These are phyloP conservation scores for Globisporangium paddicum DNA, from an alignment of 352 stramenopile species.

Conservation along the genomic window DNA sequence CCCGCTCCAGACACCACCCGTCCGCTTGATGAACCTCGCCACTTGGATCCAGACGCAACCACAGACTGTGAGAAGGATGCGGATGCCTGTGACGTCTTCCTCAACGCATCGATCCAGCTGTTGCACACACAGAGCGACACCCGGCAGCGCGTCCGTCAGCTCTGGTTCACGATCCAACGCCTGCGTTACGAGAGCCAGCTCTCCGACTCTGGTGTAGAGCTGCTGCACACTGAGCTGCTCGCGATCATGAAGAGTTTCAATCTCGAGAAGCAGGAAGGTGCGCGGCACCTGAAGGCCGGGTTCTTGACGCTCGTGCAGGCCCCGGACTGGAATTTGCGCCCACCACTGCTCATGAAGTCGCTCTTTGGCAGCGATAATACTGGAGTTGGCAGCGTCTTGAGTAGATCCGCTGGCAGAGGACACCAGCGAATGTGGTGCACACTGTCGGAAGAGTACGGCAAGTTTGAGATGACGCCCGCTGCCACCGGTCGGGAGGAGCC, in stretches of 20 bases:
- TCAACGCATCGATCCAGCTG: slow-evolving; percentile 61
- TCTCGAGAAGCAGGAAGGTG: slow-evolving; percentile 56
- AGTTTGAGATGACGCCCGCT: slow-evolving; percentile 42
- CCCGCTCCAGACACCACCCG: background rate
- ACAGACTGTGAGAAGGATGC: background rate
- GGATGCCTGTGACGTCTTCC: slow-evolving; percentile 30
- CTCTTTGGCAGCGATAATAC: slow-evolving; percentile 22
- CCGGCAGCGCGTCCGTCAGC: slow-evolving; percentile 46
- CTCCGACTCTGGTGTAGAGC: slow-evolving; percentile 26
- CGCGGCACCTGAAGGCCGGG: slow-evolving; percentile 36
- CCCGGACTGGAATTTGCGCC: slow-evolving; percentile 11
- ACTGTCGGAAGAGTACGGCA: slow-evolving; percentile 56
- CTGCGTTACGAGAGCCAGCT: slow-evolving; percentile 41
- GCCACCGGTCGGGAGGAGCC: slow-evolving; percentile 8
- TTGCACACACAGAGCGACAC: slow-evolving; percentile 58
- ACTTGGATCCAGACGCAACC: background rate
- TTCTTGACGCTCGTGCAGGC: slow-evolving; percentile 48
- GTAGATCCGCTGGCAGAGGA: slow-evolving; percentile 8
- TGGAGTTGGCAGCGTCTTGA: background rate
- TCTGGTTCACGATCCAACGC: slow-evolving; percentile 59
- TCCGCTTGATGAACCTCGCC: too few relatives aligned
- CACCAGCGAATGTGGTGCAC: slow-evolving; percentile 44
- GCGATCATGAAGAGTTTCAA: slow-evolving; percentile 38
- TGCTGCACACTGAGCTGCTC: slow-evolving; percentile 31
- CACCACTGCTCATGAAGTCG: slow-evolving; percentile 19